Conservation (phyloP, 225 moss, liverwort and hornwort genomes). For the Marchantia paleacea region DNA sequence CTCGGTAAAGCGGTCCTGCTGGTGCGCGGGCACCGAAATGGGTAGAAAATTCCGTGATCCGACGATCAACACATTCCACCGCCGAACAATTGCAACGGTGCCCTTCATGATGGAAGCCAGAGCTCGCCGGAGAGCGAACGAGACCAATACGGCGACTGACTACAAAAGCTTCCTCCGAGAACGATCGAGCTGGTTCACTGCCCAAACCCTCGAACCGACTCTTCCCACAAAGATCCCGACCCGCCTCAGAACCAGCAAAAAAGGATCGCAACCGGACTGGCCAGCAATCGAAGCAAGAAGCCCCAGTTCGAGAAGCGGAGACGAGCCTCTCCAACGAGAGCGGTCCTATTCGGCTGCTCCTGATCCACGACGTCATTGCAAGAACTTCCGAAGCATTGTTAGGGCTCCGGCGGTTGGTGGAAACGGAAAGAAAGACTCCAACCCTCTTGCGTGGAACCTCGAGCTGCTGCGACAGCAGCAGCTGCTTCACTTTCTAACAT, state of each 20-base stretch:
- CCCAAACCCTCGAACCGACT: background rate
- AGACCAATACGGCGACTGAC: background rate
- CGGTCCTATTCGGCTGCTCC: background rate
- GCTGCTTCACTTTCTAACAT: too few species aligned
- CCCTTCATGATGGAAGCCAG: background rate
- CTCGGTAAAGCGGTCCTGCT: background rate
- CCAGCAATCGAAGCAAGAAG: background rate
- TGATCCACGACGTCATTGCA: slow-evolving; percentile 5
- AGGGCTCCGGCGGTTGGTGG: background rate
- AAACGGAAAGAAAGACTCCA: too few species aligned
- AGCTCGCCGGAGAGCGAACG: background rate
- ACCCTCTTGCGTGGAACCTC: too few species aligned
- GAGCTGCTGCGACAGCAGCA: too few species aligned
- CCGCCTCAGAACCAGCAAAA: background rate
- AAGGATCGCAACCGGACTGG: background rate
- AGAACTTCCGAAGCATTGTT: background rate
- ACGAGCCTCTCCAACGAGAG: slow-evolving; percentile 1
- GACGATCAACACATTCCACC: too few species aligned
- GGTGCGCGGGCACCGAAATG: background rate
- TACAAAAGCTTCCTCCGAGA: background rate
- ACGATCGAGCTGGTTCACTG: background rate
- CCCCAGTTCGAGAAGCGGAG: background rate
- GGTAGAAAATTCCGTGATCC: too few species aligned
- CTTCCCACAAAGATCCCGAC: too few species aligned
- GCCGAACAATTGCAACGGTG: too few species aligned